phyloP scores from a whole-genome alignment of 2,329 filamentous ascomycete genomes.

The Venturia asperata region DNA sequence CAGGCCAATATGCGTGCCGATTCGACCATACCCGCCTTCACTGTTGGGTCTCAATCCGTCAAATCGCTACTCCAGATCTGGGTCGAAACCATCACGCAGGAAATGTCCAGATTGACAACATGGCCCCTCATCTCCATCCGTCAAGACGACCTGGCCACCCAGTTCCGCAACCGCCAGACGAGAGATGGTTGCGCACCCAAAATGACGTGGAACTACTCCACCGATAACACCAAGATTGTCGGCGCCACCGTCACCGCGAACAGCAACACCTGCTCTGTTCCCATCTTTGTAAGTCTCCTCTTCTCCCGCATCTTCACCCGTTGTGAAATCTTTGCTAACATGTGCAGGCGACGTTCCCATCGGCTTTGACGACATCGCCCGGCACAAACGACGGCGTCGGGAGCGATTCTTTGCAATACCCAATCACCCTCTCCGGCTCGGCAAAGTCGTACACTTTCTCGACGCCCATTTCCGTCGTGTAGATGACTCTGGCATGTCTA shows the following conservation, averaged over 20 bases:
- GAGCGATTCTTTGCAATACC: slow-evolving; percentile 45
- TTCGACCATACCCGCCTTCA: background rate
- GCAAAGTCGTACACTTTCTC: slow-evolving; percentile 41
- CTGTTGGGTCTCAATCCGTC: slow-evolving; percentile 5
- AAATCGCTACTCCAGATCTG: slow-evolving; percentile 18
- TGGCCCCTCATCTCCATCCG: slow-evolving; percentile 15
- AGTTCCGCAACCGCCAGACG: slow-evolving; percentile 9
- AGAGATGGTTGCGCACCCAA: slow-evolving; percentile 41
- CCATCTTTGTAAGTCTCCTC: slow-evolving; percentile 36
- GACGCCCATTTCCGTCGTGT: background rate
- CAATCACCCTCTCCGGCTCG: slow-evolving; percentile 41
- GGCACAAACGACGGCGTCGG: background rate
- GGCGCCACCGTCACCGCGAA: slow-evolving; percentile 7
- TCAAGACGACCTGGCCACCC: slow-evolving; percentile 14
- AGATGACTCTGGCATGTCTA: background rate
- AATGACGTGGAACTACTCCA: slow-evolving; percentile 39
- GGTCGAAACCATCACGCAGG: slow-evolving; percentile 14
- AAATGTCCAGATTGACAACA: slow-evolving; percentile 10
- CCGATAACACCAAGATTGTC: slow-evolving; percentile 1
- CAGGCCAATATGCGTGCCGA: slow-evolving; percentile 22
- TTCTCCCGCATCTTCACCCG: slow-evolving; percentile 20
- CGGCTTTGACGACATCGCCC: slow-evolving; percentile 25
- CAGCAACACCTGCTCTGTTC: slow-evolving; percentile 13
- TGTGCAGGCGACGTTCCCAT: background rate
- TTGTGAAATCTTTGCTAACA: slow-evolving; percentile 27